Conservation (phyloP, 441 rosid species). For the Adansonia madagascariensis region DNA sequence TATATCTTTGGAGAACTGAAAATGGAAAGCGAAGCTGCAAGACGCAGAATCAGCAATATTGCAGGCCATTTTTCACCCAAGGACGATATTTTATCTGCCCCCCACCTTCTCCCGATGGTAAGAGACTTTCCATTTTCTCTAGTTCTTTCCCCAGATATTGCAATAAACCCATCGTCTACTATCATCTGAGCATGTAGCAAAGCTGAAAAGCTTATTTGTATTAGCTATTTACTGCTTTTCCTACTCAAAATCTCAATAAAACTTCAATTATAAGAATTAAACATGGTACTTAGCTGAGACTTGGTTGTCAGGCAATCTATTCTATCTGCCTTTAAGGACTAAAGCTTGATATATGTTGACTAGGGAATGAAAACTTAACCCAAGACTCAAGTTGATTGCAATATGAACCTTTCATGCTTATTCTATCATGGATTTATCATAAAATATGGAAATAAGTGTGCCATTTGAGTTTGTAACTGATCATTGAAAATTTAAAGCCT, state of each 20-base stretch:
- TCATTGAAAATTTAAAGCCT: background rate
- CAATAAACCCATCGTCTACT: too few relatives aligned
- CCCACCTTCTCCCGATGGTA: slow-evolving; percentile 67
- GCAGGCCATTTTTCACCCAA: slow-evolving; percentile 57
- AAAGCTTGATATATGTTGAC: background rate
- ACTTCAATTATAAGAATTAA: background rate
- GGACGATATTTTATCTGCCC: slow-evolving; percentile 43
- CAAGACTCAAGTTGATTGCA: background rate
- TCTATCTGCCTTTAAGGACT: background rate
- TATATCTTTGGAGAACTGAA: background rate
- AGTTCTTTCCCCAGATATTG: too few relatives aligned
- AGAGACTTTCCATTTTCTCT: background rate
- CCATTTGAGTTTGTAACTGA: background rate
- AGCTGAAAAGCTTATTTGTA: background rate
- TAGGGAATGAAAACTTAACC: background rate
- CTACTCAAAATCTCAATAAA: background rate
- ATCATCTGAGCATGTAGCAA: background rate
- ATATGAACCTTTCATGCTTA: background rate
- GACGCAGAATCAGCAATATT: slow-evolving; percentile 65
- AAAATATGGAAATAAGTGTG: background rate
- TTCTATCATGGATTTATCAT: background rate
- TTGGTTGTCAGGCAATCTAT: background rate
- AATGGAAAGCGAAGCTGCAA: slow-evolving; percentile 65
- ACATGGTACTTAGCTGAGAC: background rate
- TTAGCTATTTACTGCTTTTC: background rate